Evolutionary conservation across 2,329 filamentous ascomycete genomes (phyloP), one percentile per base, ranked within the genome.

Genomic region (Pyrenochaeta sp.): DNA sequence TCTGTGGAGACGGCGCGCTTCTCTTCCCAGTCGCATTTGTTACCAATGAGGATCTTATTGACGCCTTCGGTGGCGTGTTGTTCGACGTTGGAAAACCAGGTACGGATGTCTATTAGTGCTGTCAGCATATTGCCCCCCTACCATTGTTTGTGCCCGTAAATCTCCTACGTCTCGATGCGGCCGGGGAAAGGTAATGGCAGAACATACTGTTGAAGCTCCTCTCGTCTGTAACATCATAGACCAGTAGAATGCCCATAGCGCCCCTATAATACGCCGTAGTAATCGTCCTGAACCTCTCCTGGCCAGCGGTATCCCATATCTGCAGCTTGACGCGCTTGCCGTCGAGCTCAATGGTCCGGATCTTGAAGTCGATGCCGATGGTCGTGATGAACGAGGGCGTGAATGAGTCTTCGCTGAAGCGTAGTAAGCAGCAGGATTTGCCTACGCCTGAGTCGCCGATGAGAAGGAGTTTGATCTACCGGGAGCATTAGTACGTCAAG

Each of bases 21-120:
- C 83, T 99, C 95, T 81, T 98, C 95, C 95, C 95, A 98, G 81
- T 99, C 95, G 83, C 95, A 99, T 83, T 99, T 99, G 87, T 99
- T 99, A 78, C 95, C 95, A 69, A 99, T 97, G 67, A 99, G 87
- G 77, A 99, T 98, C 86, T 98, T 99, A 88, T 98, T 97, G 77
- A 99, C 95, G 73, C 95, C 95, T 82, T 98, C 95, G 72, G 92
- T 97, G 58, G 95, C 95, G 82, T 99, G 93, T 80, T 97, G 93
- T 79, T 97, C 93, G 71, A 97, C 93, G 82, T 99, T 98, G 77
- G 93, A 93, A 83, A 99, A 99, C 95, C 95, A 99, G 68, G 95
- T 98, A 75, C 93, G 91, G 80, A 99, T 99, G 82, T 99, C 95
- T 98, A 76, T 45, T 37, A 13, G 9, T 8, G 9, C 40, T 39